Base-by-base conservation (phyloP, 2,329 filamentous ascomycete genomes). In the Neofusicoccum kwambonambiense region DNA sequence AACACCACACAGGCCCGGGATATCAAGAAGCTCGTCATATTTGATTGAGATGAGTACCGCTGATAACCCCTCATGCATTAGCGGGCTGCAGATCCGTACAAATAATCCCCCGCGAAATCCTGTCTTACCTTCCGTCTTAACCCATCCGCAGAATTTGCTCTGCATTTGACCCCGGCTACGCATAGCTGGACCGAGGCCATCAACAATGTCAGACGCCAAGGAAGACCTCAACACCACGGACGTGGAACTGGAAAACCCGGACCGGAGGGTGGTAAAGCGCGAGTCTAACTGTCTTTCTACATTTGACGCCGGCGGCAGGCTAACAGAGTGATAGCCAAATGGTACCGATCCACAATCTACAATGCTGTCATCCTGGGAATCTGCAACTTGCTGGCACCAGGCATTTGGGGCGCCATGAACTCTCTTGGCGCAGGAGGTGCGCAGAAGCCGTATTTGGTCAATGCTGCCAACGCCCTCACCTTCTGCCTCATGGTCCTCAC, bases 401-500 rank as follows among this genome's bases (percentile, higher is more conserved):
- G 89, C 0, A 89, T 91, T 67, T 91, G 89, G 89, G 84, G 82
- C 12, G 88, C 88, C 2, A 77, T 91, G 88, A 91, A 91, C 77
- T 87, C 84, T 0, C 82, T 92, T 0, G 89, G 89, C 9, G 90
- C 88, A 1, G 90, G 89, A 56, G 90, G 90, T 3, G 82, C 85
- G 35, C 82, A 87, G 68, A 82, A 83, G 8, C 89, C 89, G 0
- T 83, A 87, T 69, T 81, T 91, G 1, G 86, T 92, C 57, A 91
- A 91, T 70, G 83, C 86, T 0, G 89, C 88, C 13, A 92, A 92
- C 69, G 86, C 89, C 0, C 74, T 91, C 44, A 90, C 89, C 0
- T 92, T 92, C 71, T 87, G 87, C 52, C 81, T 91, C 7, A 91
- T 91, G 89, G 87, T 91, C 0, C 71, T 92, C 0, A 89, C 87